A percentile compares a stretch with the other conserved stretches of the same genome.
These are phyloP conservation scores for Solanum ossicruentum DNA, from an alignment of 257 asterid genomes.

Conservation along the genomic window DNA sequence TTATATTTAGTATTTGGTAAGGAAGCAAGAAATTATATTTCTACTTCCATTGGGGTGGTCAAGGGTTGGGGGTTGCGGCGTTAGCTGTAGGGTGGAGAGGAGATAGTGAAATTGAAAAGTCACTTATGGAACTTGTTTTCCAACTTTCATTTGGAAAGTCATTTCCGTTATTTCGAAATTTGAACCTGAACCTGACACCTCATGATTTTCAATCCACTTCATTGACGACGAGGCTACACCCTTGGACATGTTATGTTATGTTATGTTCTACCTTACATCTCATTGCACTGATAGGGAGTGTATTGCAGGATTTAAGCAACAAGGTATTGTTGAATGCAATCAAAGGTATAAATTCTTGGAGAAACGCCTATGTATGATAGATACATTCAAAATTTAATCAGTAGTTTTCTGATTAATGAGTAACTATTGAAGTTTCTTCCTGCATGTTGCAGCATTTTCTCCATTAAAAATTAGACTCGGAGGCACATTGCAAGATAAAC, in stretches of 20 bases:
- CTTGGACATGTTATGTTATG: not conserved
- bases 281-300: not conserved
- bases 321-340: slow-evolving; percentile 47
- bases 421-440: not conserved
- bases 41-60: not conserved
- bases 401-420: not conserved
- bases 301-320: slow-evolving; percentile 59
- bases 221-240: not conserved
- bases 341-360: slow-evolving; percentile 30
- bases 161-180: not conserved
- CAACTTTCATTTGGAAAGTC: not conserved
- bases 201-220: not conserved
- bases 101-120: not conserved
- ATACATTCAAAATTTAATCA: not conserved
- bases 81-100: not conserved
- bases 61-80: not conserved
- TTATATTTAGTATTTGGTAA: not conserved
- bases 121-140: not conserved
- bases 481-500: slow-evolving; percentile 78
- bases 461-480: slow-evolving; percentile 78
- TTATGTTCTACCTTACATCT: not conserved
- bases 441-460: slow-evolving; percentile 55
- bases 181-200: not conserved
- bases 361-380: not conserved
- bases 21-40: not conserved